Percentiles rank a stretch among this genome's conserved stretches.
These are phyloP conservation scores for Tricholoma saponaceum DNA, from an alignment of 768 basidiomycete genomes.

Conservation along the genomic window DNA sequence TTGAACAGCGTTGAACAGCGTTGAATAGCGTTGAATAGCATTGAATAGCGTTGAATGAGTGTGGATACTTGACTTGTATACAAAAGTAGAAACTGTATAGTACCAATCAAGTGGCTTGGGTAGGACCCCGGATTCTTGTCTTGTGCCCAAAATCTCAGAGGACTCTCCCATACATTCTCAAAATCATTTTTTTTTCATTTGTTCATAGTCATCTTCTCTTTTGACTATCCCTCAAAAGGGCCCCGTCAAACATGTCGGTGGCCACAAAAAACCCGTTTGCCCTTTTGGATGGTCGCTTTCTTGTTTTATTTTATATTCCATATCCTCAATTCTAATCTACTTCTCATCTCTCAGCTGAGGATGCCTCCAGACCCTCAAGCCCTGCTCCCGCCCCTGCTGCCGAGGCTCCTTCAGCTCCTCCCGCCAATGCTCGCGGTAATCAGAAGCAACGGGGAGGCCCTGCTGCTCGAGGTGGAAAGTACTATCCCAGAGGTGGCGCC, in stretches of 20 bases:
- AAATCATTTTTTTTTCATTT: slow-evolving; percentile 3
- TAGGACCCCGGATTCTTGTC: slow-evolving; percentile 37
- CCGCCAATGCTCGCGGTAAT: slow-evolving; percentile 36
- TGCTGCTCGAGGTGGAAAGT: slow-evolving; percentile 62
- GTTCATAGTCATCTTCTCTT: slow-evolving; percentile 9
- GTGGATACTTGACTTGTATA: too few relatives aligned
- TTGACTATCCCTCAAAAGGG: slow-evolving; percentile 39
- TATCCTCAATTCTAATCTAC: slow-evolving; percentile 11
- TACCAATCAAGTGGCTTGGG: slow-evolving; percentile 37
- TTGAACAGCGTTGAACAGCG: too few relatives aligned
- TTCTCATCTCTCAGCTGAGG: slow-evolving; percentile 35
- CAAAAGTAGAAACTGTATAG: slow-evolving; percentile 46
- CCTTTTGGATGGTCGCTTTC: slow-evolving; percentile 66
- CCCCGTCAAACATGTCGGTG: slow-evolving; percentile 86
- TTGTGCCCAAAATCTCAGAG: slow-evolving; percentile 5
- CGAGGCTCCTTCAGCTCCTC: slow-evolving; percentile 31
- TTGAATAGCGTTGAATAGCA: too few relatives aligned
- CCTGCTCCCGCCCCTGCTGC: slow-evolving; percentile 31
- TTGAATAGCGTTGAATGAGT: too few relatives aligned
- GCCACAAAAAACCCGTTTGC: slow-evolving; percentile 85
- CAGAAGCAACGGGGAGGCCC: slow-evolving; percentile 53
- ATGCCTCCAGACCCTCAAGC: slow-evolving; percentile 39
- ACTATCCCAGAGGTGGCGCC: slow-evolving; percentile 61
- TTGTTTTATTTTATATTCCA: slow-evolving; percentile 10
- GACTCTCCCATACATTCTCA: background rate